Evolutionary conservation across 768 basidiomycete species (phyloP).

Genomic region (Pilatotrama ljubarskyi): DNA sequence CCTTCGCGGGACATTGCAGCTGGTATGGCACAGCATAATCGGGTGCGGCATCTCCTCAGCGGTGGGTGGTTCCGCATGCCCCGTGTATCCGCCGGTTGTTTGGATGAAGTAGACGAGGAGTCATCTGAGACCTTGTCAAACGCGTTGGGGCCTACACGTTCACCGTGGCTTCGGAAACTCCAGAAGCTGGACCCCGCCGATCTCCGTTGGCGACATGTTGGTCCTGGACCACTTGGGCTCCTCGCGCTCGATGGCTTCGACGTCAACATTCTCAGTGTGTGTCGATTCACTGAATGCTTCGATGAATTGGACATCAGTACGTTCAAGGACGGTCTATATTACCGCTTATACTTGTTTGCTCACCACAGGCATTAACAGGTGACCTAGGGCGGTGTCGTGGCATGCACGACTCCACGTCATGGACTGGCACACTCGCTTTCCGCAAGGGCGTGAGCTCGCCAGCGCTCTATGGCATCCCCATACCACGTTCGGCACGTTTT

Average conservation of each 20-base stretch:
- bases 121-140: not conserved
- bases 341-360: not conserved
- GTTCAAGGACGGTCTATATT: not conserved
- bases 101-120: not conserved
- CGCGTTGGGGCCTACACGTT: not conserved
- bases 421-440: too few species aligned
- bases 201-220: not conserved
- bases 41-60: slow-evolving; percentile 25
- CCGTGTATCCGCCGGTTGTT: too few species aligned
- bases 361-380: too few species aligned
- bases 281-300: not conserved
- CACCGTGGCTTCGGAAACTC: not conserved
- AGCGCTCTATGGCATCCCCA: not conserved
- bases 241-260: not conserved
- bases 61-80: slow-evolving; percentile 9
- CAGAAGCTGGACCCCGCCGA: not conserved
- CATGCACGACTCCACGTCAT: too few species aligned
- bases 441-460: too few species aligned
- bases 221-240: not conserved
- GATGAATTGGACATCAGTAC: not conserved
- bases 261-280: not conserved
- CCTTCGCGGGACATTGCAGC: slow-evolving; percentile 27
- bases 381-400: too few species aligned
- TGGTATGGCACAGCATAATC: slow-evolving; percentile 20
- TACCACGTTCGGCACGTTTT: not conserved